Evolutionary conservation across 192 early-diverging fungal genomes (phyloP).

Genomic region (Podila horticola): DNA sequence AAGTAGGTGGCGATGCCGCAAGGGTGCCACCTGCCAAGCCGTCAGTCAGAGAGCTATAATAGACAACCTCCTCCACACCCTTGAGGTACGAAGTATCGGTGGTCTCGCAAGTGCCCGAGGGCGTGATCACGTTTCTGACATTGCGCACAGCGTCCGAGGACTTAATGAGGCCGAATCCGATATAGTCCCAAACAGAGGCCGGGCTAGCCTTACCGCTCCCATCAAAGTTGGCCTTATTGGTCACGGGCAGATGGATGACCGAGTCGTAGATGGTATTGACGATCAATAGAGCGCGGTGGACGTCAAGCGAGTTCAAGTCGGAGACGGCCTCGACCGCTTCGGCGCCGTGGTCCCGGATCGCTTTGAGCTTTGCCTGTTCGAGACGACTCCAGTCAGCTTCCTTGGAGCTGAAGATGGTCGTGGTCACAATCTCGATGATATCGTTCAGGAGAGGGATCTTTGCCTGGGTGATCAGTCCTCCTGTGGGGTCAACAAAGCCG

Average conservation of each 20-base stretch:
- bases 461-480: slow-evolving; percentile 3
- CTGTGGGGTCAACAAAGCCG: neutral
- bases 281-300: slow-evolving; percentile 11
- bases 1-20: slow-evolving; percentile 11
- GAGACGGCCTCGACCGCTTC: slow-evolving; percentile 14
- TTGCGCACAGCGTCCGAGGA: slow-evolving; percentile 31
- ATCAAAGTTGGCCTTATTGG: slow-evolving; percentile 18
- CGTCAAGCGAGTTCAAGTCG: slow-evolving; percentile 18
- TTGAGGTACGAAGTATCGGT: slow-evolving; percentile 42
- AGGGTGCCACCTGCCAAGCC: slow-evolving; percentile 34
- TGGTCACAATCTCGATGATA: slow-evolving; percentile 34
- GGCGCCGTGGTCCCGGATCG: slow-evolving; percentile 20
- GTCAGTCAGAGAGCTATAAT: slow-evolving; percentile 31
- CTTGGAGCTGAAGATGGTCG: slow-evolving; percentile 7
- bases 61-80: slow-evolving; percentile 45
- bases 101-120: slow-evolving; percentile 32
- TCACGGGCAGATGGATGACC: slow-evolving; percentile 28
- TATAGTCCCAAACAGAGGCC: slow-evolving; percentile 15
- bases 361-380: slow-evolving; percentile 29
- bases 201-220: neutral
- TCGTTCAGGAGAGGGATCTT: slow-evolving; percentile 33
- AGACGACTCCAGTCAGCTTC: slow-evolving; percentile 39
- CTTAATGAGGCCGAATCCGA: slow-evolving; percentile 42
- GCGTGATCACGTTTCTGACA: slow-evolving; percentile 21
- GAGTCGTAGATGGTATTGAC: slow-evolving; percentile 37